These are phyloP conservation scores for Linnemannia hyalina DNA, from an alignment of 192 early-diverging fungal species.

Conservation along the genomic window DNA sequence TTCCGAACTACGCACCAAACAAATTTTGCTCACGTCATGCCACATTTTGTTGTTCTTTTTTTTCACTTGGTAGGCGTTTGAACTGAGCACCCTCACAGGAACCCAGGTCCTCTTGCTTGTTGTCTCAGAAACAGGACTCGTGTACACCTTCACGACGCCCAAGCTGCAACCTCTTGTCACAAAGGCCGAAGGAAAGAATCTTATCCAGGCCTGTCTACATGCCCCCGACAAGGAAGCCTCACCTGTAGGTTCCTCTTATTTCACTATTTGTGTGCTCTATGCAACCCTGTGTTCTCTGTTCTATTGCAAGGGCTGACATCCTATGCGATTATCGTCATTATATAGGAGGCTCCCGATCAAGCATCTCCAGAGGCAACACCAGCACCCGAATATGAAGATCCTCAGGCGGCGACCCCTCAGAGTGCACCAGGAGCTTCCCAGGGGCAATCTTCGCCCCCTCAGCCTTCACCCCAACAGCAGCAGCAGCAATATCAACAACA, in stretches of 20 bases:
- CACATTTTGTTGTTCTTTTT: slow-evolving; percentile 12
- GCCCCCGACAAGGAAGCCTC: slow-evolving; percentile 74
- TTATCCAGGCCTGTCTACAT: slow-evolving; percentile 94
- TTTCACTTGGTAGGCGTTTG: slow-evolving; percentile 78
- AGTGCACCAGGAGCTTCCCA: not conserved
- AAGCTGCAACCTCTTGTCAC: slow-evolving; percentile 95
- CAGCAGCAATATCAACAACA: slow-evolving; percentile 20
- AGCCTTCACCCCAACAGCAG: slow-evolving; percentile 13
- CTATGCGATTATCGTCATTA: not conserved
- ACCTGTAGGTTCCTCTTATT: slow-evolving; percentile 35
- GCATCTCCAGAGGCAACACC: slow-evolving; percentile 12
- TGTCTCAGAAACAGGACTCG: slow-evolving; percentile 94
- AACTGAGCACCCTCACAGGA: slow-evolving; percentile 92
- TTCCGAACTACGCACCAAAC: slow-evolving; percentile 1
- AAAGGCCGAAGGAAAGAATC: slow-evolving; percentile 90
- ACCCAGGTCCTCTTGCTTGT: slow-evolving; percentile 94
- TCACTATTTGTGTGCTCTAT: not conserved
- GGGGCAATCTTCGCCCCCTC: slow-evolving; percentile 13
- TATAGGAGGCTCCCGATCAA: not conserved
- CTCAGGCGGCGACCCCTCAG: not conserved
- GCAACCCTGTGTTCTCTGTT: not conserved
- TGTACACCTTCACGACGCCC: slow-evolving; percentile 95
- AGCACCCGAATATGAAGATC: slow-evolving; percentile 11
- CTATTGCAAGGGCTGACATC: not conserved
- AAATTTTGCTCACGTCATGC: slow-evolving; percentile 8